Percentiles rank a stretch among this genome's conserved stretches.
These are phyloP conservation scores for Suillus subalutaceus DNA, from an alignment of 768 basidiomycete genomes.

Conservation along the genomic window DNA sequence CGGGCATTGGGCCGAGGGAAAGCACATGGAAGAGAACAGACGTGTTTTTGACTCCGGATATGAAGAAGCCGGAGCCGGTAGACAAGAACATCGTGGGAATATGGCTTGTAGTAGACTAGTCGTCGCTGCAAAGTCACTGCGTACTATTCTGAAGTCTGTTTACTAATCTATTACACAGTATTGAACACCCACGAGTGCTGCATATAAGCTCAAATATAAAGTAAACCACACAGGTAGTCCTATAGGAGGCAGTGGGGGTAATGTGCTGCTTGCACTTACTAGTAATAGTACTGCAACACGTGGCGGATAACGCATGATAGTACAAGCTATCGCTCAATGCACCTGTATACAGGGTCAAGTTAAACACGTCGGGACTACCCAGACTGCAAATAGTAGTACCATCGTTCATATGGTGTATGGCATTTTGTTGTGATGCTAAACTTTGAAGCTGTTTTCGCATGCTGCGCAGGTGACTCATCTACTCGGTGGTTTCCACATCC, in stretches of 20 bases:
- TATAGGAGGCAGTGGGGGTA: background rate
- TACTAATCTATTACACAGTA: background rate
- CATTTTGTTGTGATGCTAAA: background rate
- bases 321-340: background rate
- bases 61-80: conserved; percentile 16
- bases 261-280: background rate
- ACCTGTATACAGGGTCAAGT: background rate
- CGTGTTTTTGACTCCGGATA: background rate
- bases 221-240: background rate
- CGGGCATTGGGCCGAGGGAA: background rate
- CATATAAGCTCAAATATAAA: background rate
- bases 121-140: background rate
- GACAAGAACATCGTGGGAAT: conserved; percentile 2
- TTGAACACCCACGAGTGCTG: background rate
- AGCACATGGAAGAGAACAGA: conserved; percentile 1
- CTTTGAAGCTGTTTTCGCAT: background rate
- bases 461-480: background rate
- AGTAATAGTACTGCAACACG: background rate
- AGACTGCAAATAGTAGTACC: background rate
- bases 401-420: background rate
- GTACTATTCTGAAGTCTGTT: background rate
- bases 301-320: conserved; percentile 3
- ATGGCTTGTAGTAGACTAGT: background rate
- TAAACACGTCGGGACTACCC: background rate
- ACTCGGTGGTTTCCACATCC: background rate